Evolutionary conservation across 768 basidiomycete genomes (phyloP).

Genomic region (Cystofilobasidium macerans): DNA sequence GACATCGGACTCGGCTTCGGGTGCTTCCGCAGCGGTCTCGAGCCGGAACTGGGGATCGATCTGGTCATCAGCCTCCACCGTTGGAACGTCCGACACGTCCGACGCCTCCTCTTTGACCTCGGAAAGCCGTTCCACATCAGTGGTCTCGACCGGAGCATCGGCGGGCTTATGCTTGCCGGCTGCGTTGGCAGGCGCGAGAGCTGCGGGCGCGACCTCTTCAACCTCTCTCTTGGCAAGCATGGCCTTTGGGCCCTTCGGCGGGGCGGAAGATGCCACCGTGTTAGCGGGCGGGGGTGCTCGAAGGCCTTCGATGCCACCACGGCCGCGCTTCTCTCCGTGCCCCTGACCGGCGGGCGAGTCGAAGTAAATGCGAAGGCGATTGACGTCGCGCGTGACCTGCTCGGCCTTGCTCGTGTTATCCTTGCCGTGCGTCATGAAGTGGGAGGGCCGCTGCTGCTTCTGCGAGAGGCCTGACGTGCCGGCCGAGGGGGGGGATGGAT

Average conservation of each 20-base stretch:
- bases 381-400: slow-evolving; percentile 34
- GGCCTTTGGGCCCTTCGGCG: background rate
- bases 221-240: slow-evolving; percentile 5
- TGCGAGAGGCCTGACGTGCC: background rate
- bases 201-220: slow-evolving; percentile 6
- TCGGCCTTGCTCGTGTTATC: slow-evolving; percentile 21
- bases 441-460: slow-evolving; percentile 20
- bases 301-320: slow-evolving; percentile 24
- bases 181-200: slow-evolving; percentile 17
- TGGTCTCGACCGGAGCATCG: background rate
- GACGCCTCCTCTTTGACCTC: slow-evolving; percentile 11
- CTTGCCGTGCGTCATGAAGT: slow-evolving; percentile 32
- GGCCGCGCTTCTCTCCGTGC: slow-evolving; percentile 23
- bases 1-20: background rate
- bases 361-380: slow-evolving; percentile 42
- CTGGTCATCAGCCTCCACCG: slow-evolving; percentile 12
- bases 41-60: slow-evolving; percentile 12
- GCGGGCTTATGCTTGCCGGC: slow-evolving; percentile 3
- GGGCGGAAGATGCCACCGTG: background rate
- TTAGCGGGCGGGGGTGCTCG: slow-evolving; percentile 1
- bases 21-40: background rate
- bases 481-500: background rate
- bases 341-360: slow-evolving; percentile 38
- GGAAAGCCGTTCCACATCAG: background rate
- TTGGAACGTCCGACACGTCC: slow-evolving; percentile 24